These are phyloP conservation scores for Rhizophlyctis rosea DNA, from an alignment of 192 early-diverging fungal species.

Conservation along the genomic window DNA sequence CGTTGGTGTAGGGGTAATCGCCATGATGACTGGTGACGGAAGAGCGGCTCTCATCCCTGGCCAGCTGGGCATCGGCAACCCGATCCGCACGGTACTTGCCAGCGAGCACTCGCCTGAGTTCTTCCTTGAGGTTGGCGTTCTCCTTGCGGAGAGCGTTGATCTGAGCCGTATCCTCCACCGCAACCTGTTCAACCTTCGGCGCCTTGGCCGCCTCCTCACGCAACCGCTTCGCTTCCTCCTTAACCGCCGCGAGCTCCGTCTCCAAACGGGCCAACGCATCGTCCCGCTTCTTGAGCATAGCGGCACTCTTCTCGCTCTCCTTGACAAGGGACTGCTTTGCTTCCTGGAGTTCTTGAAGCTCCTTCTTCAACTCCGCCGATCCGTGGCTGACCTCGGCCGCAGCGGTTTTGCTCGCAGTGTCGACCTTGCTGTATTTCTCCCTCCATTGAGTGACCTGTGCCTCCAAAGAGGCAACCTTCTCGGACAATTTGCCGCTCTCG, in stretches of 20 bases:
- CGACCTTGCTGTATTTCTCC: constrained; percentile 69
- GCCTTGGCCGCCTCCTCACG: constrained; percentile 44
- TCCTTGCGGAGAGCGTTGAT: constrained; percentile 68
- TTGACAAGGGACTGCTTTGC: constrained; percentile 56
- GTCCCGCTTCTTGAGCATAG: constrained; percentile 61
- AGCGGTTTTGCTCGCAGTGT: constrained; percentile 51
- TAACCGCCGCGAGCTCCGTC: constrained; percentile 49
- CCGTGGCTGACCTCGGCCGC: constrained; percentile 45
- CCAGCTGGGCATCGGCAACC: constrained; percentile 41
- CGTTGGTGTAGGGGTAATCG: background rate
- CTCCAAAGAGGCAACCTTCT: constrained; percentile 61
- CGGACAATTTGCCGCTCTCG: constrained; percentile 62
- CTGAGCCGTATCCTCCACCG: constrained; percentile 58
- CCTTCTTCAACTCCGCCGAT: constrained; percentile 59
- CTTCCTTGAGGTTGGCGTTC: constrained; percentile 65
- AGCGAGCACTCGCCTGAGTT: constrained; percentile 67
- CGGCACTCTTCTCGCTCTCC: constrained; percentile 57
- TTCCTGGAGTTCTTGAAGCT: constrained; percentile 52
- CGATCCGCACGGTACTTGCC: constrained; percentile 56
- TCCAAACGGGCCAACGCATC: constrained; percentile 58
- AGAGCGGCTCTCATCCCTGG: background rate
- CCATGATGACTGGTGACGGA: background rate
- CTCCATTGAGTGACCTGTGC: constrained; percentile 62
- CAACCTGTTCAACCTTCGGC: constrained; percentile 34
- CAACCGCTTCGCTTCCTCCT: constrained; percentile 66